phyloP scores from a whole-genome alignment of 176 grass and related monocot genomes.

The Avena eriantha region DNA sequence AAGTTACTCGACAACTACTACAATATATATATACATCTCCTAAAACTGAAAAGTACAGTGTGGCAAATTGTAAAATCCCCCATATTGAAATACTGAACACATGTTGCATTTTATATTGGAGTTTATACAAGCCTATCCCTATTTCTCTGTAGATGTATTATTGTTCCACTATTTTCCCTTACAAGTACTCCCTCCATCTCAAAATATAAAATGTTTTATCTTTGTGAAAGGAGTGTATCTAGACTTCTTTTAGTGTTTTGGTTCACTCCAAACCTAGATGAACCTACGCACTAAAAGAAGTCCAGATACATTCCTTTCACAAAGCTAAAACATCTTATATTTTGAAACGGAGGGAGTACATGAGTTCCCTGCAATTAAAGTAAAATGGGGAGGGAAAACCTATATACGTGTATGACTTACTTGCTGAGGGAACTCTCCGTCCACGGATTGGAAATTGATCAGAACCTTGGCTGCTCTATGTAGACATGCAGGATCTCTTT shows the following conservation, averaged over 20 bases:
- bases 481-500: conserved; percentile 12
- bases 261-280: too few species aligned
- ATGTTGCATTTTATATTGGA: background rate
- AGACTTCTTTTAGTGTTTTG: too few species aligned
- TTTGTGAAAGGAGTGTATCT: too few species aligned
- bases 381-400: background rate
- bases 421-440: conserved; percentile 21
- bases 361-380: background rate
- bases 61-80: too few species aligned
- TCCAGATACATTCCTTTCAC: too few species aligned
- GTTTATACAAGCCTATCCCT: background rate
- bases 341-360: background rate
- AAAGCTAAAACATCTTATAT: too few species aligned
- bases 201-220: too few species aligned
- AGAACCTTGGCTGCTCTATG: conserved; percentile 25
- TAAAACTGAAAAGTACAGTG: too few species aligned
- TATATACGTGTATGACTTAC: background rate
- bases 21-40: background rate
- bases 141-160: background rate
- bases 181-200: background rate
- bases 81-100: background rate
- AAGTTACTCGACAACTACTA: background rate
- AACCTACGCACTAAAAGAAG: too few species aligned
- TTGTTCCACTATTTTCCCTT: background rate
- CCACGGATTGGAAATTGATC: background rate